Evolutionary conservation across 441 rosid species (phyloP), one percentile per base, ranked within the genome.

Genomic region (Euphorbia schlechtendalii): DNA sequence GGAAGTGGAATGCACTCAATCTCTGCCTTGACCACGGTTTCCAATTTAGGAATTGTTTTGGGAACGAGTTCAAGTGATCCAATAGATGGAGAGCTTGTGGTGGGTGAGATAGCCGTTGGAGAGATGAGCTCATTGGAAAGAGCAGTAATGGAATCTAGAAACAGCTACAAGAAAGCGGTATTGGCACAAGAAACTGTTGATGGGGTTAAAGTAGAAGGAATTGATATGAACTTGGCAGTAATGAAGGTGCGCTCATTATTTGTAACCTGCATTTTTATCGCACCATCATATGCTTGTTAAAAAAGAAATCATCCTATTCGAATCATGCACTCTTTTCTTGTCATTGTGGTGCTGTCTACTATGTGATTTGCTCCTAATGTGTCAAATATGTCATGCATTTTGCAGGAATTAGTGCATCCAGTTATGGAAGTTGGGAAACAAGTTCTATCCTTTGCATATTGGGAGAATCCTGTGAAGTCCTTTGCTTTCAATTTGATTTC

Each of bases 191-290:
- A 84, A 76, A 83, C 98, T 1, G 87, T 92, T 15, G 83, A 86
- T 84, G 96, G 82, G 72, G 98, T 86, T 24, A 90, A 90, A 82
- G 96, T 86, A 24, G 90, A 92, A 68, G 97, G 98, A 28, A 81
- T 92, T 69, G 97, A 90, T 73, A 86, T 96, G 68, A 92, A 92
- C 73, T 53, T 88, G 82, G 98, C 97, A 34, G 91, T 92, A 61
- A 92, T 90, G 98, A 90, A 92, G 98, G 98, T n/a, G n/a, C n/a
- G n/a, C n/a, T n/a, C n/a, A n/a, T n/a, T n/a, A n/a, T n/a, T n/a
- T n/a, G n/a, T n/a, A n/a, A n/a, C n/a, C n/a, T n/a, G n/a, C n/a
- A n/a, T n/a, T n/a, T n/a, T n/a, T n/a, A n/a, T n/a, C n/a, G n/a
- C n/a, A n/a, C n/a, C n/a, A n/a, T n/a, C n/a, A n/a, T n/a, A n/a